Base-by-base conservation (phyloP, 352 stramenopile species). In the Pythium monospermum region DNA sequence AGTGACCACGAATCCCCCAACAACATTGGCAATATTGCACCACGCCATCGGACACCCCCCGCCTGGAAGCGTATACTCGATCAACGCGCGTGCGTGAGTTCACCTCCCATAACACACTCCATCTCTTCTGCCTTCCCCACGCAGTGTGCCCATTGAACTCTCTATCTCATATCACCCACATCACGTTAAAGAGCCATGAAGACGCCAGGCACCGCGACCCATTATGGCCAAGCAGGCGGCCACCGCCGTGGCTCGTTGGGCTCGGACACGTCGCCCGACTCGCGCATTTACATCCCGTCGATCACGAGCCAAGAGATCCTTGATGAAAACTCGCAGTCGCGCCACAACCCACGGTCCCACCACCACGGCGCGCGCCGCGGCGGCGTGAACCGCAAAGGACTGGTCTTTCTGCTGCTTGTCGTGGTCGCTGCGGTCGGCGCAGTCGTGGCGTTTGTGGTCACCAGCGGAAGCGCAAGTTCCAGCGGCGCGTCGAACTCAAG, bases 251-350 rank as follows among this genome's bases (percentile, higher is more conserved):
- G 13, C 15, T 56, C 46, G 26, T 40, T 53, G 40, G 35, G 38
- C 6, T 61, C 53, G 6, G 33, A 46, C 40, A 48, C 41, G 5
- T 57, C 49, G 1, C 32, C 53, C 13, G 53, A 60, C 44, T 60
- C 53, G 13, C 53, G 53, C 53, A 60, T 60, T 43, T 60, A 49
- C 53, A 41, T 60, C 46, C 44, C 53, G 44, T 61, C 53, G n/a
- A 61, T 61, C 53, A 61, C 45, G 38, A 61, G 53, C 40, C 45
- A 61, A 54, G 53, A 61, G 33, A 61, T 61, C 46, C 53, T 61
- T 31, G 53, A 61, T 46, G 53, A 61, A 32, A 56, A 61, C 44
- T 44, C 53, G 3, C 53, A 60, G 45, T 54, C 44, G 21, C 49
- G 38, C 27, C 45, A 59, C 26, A 46, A 59, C 35, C 50, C n/a